Percentiles rank a stretch among this genome's conserved stretches.
phyloP scores from a whole-genome alignment of 2,329 filamentous ascomycete species.

The Decorospora gaudefroyi region DNA sequence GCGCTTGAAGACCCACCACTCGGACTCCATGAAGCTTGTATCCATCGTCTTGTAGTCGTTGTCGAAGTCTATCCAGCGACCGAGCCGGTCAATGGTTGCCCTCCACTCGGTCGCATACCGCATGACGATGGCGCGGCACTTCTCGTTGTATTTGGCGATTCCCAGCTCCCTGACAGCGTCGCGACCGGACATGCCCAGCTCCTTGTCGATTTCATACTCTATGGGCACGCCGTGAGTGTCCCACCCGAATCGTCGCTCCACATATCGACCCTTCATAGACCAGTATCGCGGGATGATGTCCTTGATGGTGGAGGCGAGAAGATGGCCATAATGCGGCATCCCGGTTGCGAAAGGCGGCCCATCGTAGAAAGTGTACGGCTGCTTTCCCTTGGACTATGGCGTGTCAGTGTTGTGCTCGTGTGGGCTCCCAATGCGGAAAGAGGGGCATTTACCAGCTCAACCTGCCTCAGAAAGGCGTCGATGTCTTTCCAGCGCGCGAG shows the following conservation, averaged over 20 bases:
- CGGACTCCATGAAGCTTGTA: slow-evolving; percentile 89
- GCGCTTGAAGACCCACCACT: slow-evolving; percentile 97
- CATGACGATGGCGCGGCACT: slow-evolving; percentile 94
- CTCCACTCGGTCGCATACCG: slow-evolving; percentile 86
- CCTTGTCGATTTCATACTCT: slow-evolving; percentile 97
- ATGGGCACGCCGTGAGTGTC: slow-evolving; percentile 94
- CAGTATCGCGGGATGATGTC: slow-evolving; percentile 96
- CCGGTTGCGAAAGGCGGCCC: slow-evolving; percentile 61
- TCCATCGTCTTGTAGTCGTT: slow-evolving; percentile 99
- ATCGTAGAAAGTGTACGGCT: slow-evolving; percentile 93
- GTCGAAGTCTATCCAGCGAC: slow-evolving; percentile 97
- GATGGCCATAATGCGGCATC: slow-evolving; percentile 71
- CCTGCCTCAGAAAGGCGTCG: slow-evolving; percentile 84
- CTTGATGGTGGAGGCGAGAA: slow-evolving; percentile 92
- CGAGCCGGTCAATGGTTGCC: slow-evolving; percentile 81
- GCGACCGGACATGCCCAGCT: slow-evolving; percentile 83
- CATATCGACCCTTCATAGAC: slow-evolving; percentile 95
- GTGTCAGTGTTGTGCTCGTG: slow-evolving; percentile 4
- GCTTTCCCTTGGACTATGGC: slow-evolving; percentile 68
- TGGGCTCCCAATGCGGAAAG: neutral
- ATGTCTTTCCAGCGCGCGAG: slow-evolving; percentile 89
- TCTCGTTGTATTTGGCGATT: slow-evolving; percentile 85
- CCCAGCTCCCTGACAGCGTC: slow-evolving; percentile 86
- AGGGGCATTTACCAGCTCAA: slow-evolving; percentile 63
- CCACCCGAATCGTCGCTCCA: slow-evolving; percentile 92